Evolutionary conservation across 75 land plant species (phyloP).

Genomic region (Cunninghamia lanceolata): DNA sequence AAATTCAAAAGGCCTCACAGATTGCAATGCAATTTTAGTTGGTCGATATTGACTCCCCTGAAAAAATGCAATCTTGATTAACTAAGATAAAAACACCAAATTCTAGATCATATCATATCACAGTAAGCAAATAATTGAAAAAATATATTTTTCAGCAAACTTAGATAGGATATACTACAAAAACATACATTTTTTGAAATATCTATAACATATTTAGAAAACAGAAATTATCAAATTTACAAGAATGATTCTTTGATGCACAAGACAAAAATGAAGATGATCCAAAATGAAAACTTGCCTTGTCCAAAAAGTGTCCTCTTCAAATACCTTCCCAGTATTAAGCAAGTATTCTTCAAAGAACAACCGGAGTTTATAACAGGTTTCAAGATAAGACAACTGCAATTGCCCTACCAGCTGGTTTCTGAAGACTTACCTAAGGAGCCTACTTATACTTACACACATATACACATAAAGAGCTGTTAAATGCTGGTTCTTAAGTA

Average conservation of each 20-base stretch:
- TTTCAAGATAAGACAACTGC: background rate
- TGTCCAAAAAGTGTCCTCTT: background rate
- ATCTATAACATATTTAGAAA: background rate
- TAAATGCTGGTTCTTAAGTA: background rate
- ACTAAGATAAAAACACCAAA: background rate
- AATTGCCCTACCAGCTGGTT: background rate
- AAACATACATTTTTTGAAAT: background rate
- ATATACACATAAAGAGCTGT: background rate
- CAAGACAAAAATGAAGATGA: background rate
- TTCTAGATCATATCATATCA: background rate
- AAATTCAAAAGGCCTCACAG: conserved; percentile 94
- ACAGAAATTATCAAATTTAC: background rate
- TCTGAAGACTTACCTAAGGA: background rate
- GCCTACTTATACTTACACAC: background rate
- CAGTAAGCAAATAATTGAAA: background rate
- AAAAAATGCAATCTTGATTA: background rate
- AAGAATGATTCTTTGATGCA: background rate
- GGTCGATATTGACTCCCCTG: conserved; percentile 97
- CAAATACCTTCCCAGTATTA: background rate
- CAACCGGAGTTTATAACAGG: background rate
- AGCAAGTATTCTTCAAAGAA: background rate
- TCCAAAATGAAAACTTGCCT: background rate
- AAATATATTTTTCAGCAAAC: background rate
- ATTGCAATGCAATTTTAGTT: conserved; percentile 83
- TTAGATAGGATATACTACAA: background rate